Evolutionary conservation across 129 eudicot species (phyloP), one percentile per base, ranked within the genome.

Genomic region (Scalesia atractyloides): DNA sequence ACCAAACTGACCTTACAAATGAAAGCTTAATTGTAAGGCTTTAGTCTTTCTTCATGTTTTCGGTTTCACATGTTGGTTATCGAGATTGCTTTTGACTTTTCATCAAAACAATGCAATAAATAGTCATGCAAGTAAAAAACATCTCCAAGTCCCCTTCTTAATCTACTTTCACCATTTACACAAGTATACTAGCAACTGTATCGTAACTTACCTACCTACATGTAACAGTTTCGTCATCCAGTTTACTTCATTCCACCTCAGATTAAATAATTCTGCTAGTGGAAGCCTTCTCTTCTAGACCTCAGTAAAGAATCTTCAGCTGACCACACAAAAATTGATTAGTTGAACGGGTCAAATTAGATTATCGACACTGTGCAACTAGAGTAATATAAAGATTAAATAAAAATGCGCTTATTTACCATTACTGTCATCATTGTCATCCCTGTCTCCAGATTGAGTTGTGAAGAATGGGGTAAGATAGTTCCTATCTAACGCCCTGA

Each of bases 381-480:
- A 51, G 30, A 14, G 14, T 61, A 30, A 34, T n/a, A 24, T 52
- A 9, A 19, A 64, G 74, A 50, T 6, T 33, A 34, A 53, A 37
- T 37, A 3, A 2, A 70, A 24, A 10, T 30, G 68, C 9, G 15
- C 24, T 73, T 49, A 41, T 41, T 78, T 78, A 78, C 82, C 78
- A 64, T 78, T 73, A 17, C 72, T 64, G 44, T 83, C 86, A 81
- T 93, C 97, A 26, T 72, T 68, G 44, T 65, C 98, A 60, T 88
- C 96, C 17, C 88, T 91, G 51, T 90, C 96, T 41, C 88, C 97
- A 73, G 82, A 18, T 78, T 94, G 99, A 75, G 88, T 86, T 56
- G 99, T 95, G 56, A 95, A 95, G 80, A 95, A 90, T n/a, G 99
- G 99, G 20, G 99, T 95, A 60, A 95, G 94, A 84, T 95, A 95